Base-by-base conservation (phyloP, 371 early-diverging fungal species). In the Fennellomyces sp. region DNA sequence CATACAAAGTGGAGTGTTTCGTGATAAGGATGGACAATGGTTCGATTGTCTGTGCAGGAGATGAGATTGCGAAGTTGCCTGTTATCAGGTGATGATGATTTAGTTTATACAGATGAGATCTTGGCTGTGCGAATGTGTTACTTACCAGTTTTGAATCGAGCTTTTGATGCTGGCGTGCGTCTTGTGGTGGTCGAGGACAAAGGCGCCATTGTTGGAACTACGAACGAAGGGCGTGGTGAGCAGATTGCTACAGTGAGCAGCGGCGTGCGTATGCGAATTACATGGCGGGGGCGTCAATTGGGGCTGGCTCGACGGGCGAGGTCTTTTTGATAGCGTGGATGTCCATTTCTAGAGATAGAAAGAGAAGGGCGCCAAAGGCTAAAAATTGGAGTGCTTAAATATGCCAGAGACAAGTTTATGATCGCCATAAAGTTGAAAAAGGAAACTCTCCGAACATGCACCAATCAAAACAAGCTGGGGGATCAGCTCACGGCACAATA, bases 1-100 rank as follows among this genome's bases (percentile, higher is more conserved):
- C 39, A 54, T 61, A 66, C 67, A 36, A 47, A 58, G 33, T 48
- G 29, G 12, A 66, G 39, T n/a, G 57, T 15, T 51, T 61, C 60
- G n/a, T 55, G 47, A 35, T 50, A 50, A 8, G 67, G 67, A 45
- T 55, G 62, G 6, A 53, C 36, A 21, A 66, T 51, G 11, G 36
- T 58, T 26, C 57, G 31, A 17, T 28, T 15, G 41, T 48, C 41
- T 12, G 51, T 11, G 42, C 62, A 54, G 6, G 58, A 57, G 26
- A 62, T 48, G 21, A 66, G 45, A 51, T 66, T 49, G 11, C 67
- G 57, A 21, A 66, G 58, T 54, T 66, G 58, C 67, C 67, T 64
- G 19, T 6, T 25, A 49, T 49, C 49, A 54, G 10, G 1, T 36
- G 10, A 54, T 19, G 12, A 53, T n/a, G n/a, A n/a, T n/a, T 11